These are phyloP conservation scores for Grammothele lineata DNA, from an alignment of 768 basidiomycete genomes.

Conservation along the genomic window DNA sequence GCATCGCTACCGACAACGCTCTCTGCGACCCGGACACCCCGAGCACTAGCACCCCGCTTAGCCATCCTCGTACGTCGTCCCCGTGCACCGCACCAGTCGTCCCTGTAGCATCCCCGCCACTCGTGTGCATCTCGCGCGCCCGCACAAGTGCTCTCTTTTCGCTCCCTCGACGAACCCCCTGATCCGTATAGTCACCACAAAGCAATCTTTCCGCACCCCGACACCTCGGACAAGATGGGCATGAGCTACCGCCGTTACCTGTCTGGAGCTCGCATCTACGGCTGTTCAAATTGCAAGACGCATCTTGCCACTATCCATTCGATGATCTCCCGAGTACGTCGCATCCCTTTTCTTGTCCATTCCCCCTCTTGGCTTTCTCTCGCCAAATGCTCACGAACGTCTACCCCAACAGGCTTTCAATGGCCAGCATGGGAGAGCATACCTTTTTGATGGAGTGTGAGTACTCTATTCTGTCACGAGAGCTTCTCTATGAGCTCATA, in stretches of 20 bases:
- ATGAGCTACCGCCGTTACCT: conserved; percentile 89
- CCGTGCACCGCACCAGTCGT: not conserved
- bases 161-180: too few relatives aligned
- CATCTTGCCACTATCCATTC: conserved; percentile 89
- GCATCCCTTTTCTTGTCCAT: not conserved
- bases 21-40: not conserved
- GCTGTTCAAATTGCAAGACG: conserved; percentile 82
- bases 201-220: too few relatives aligned
- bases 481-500: conserved; percentile 4
- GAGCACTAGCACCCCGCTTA: not conserved
- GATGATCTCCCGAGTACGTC: conserved; percentile 84
- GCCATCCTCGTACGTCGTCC: not conserved
- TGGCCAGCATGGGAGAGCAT: conserved; percentile 93
- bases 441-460: conserved; percentile 92
- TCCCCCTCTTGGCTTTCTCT: not conserved
- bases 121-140: too few relatives aligned
- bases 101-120: not conserved
- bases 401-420: conserved; percentile 74
- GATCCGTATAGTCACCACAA: too few relatives aligned
- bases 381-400: conserved; percentile 4
- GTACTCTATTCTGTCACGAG: conserved; percentile 26
- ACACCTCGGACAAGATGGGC: conserved; percentile 54
- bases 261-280: conserved; percentile 80
- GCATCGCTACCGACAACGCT: not conserved
- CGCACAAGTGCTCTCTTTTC: too few relatives aligned